Conservation (phyloP, 1,284 basidiomycete genomes). For the Trametes polyzona region DNA sequence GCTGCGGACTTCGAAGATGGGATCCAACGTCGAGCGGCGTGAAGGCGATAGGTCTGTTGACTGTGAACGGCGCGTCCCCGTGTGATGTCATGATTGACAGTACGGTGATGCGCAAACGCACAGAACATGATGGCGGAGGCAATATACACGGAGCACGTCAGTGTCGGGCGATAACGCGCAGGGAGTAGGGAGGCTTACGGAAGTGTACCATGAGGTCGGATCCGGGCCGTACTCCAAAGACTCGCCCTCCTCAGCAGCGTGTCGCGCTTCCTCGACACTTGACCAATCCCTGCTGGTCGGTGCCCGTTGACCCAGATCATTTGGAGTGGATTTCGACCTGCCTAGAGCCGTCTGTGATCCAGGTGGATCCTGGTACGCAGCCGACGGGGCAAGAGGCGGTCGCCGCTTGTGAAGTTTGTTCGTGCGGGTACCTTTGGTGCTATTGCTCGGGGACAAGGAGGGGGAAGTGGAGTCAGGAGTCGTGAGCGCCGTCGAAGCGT, state of each 20-base stretch:
- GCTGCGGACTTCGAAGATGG: conserved; percentile 22
- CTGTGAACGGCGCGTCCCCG: conserved; percentile 7
- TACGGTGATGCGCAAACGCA: neutral
- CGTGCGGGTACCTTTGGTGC: conserved; percentile 10
- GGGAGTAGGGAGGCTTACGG: conserved; percentile 21
- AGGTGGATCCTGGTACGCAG: conserved; percentile 18
- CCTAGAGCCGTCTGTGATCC: conserved; percentile 17
- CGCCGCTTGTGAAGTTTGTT: conserved; percentile 31
- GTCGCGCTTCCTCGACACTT: conserved; percentile 22
- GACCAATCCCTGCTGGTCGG: conserved; percentile 21
- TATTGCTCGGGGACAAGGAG: conserved; percentile 20
- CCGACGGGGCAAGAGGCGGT: conserved; percentile 22
- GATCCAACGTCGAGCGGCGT: conserved; percentile 16
- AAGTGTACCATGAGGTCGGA: conserved; percentile 17
- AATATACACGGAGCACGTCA: conserved; percentile 15
- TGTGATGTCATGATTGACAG: conserved; percentile 14
- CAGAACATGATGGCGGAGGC: conserved; percentile 10
- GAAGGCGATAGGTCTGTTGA: conserved; percentile 15
- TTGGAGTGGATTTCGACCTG: conserved; percentile 26
- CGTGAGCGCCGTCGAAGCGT: conserved; percentile 25
- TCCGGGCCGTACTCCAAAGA: conserved; percentile 10
- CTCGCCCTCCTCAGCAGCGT: conserved; percentile 18
- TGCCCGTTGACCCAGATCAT: conserved; percentile 17
- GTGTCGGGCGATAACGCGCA: conserved; percentile 17
- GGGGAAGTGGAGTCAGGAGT: conserved; percentile 27